Evolutionary conservation across 495 filamentous ascomycete species (phyloP), one percentile per base, ranked within the genome.

Genomic region (Talaromyces trachyspermus): DNA sequence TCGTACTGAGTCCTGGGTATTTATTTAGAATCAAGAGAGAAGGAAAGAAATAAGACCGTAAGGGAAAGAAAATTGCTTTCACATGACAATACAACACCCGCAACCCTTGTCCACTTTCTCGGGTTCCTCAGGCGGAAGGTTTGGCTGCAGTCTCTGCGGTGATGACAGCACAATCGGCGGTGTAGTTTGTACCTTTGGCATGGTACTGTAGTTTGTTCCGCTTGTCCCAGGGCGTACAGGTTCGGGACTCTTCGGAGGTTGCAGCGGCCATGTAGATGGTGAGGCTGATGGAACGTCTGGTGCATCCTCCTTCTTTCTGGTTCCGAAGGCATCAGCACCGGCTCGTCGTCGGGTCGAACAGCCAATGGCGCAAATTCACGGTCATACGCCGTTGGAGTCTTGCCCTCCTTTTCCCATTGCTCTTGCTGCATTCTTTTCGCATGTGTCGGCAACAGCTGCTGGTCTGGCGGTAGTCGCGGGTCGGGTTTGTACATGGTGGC

Each of bases 401-500:
- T 86, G 41, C 89, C 89, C 65, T 95, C 89, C 54, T 81, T 83
- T 65, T 89, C 89, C 89, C 88, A 95, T 59, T 92, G 88, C 61
- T 96, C 88, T 70, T 96, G 92, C 59, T 89, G 84, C 65, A 97
- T 75, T 51, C 85, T 78, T 56, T 84, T 92, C 32, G 92, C 92
- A 49, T 95, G 88, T 0, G 92, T 98, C 2, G 92, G 92, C 14
- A 98, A 78, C 43, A 98, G 78, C 60, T 98, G 92, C 62, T 97
- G 86, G 48, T 98, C 92, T 10, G 88, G 92, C 30, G 92, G 92
- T 11, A 98, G 76, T 30, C 89, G 82, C 29, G 92, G 92, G 61
- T 98, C 92, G 2, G 92, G 94, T 56, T 92, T 94, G 62, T 95
- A 98, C 70, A 94, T 92, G 0, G 83, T 83, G 14, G 89, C 81